phyloP scores from a whole-genome alignment of 1,284 basidiomycete genomes.

The Cryptococcus depauperatus region DNA sequence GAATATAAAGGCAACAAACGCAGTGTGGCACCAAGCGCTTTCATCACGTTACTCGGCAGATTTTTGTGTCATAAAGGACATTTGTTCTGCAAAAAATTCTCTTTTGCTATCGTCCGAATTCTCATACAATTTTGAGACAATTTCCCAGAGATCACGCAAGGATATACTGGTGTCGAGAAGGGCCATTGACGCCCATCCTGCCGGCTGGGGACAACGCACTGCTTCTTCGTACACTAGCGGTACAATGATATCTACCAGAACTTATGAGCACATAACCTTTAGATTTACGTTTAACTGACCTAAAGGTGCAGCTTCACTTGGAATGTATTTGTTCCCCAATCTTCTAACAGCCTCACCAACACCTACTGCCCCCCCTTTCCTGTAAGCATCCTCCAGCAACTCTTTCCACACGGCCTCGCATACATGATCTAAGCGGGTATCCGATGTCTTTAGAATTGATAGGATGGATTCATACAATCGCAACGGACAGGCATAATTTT shows the following conservation, averaged over 20 bases:
- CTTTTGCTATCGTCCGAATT: constrained; percentile 27
- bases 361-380: constrained; percentile 25
- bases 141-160: constrained; percentile 35
- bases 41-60: no score
- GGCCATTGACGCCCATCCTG: constrained; percentile 32
- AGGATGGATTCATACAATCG: constrained; percentile 77
- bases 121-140: constrained; percentile 25
- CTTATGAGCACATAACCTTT: neutral
- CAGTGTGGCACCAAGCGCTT: no score
- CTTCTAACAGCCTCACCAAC: constrained; percentile 51
- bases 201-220: neutral
- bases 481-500: constrained; percentile 79
- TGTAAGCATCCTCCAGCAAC: constrained; percentile 65
- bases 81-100: constrained; percentile 40
- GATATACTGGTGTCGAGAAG: constrained; percentile 34
- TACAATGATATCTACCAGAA: constrained; percentile 31
- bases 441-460: constrained; percentile 85
- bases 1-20: no score
- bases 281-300: constrained; percentile 47
- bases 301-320: constrained; percentile 83
- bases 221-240: constrained; percentile 26
- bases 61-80: no score
- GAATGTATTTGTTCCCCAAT: constrained; percentile 75
- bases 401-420: constrained; percentile 80
- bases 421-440: constrained; percentile 75